Base-by-base conservation (phyloP, 169 alveolate species). In the Eimeria necatrix region DNA sequence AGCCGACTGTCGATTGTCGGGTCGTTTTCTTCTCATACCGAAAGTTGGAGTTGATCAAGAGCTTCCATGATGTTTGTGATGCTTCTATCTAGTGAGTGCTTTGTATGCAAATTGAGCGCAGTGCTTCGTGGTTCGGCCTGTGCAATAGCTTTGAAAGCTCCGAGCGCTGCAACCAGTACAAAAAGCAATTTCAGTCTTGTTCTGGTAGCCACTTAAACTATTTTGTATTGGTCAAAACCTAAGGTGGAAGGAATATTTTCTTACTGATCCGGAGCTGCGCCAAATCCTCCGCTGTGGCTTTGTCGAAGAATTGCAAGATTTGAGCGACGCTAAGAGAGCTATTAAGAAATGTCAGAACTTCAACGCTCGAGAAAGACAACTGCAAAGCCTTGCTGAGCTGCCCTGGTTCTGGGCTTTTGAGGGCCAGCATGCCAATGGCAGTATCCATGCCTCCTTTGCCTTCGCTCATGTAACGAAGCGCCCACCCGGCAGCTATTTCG, bases 401-500 rank as follows among this genome's bases (percentile, higher is more conserved):
- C 60, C 78, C 80, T 41, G 59, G 24, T n/a, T 84, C 60, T 59
- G 80, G 73, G 48, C 80, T 84, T 22, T 84, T 84, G 0, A 84
- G 92, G 32, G 80, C 59, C 78, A 84, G 49, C 78, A 84, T 26
- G 46, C 60, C 92, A 32, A 84, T 22, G 41, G 92, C 92, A 59
- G 59, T 51, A 4, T 84, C 92, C 92, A 60, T 26, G 61, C 92
- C 92, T 59, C 92, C 92, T 60, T 84, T 84, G 46, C 92, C 92
- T 14, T 84, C 92, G 59, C 60, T 41, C 80, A 60, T 32, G 78
- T 84, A 84, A n/a, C 92, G 92, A n/a, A 84, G 56, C 61, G 92
- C 9, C 92, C 74, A 60, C 6, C 92, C 92, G 20, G 92, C 78
- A 60, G 92, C 92, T 60, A 78, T 6, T 60, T 84, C 92, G 10